Conservation (phyloP, 805 yeast species). For the Torulaspora maleeae region DNA sequence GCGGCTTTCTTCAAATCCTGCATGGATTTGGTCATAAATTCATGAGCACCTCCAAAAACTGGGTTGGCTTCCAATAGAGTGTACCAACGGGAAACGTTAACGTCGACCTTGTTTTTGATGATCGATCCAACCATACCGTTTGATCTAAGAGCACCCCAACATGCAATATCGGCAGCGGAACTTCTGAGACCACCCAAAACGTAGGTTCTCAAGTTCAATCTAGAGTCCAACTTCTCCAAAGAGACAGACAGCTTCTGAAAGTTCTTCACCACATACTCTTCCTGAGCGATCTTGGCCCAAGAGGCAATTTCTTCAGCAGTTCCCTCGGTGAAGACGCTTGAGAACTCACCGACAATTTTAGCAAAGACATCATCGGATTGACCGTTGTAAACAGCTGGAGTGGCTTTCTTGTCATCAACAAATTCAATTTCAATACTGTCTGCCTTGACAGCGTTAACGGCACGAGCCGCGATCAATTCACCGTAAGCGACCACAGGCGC, state of each 20-base stretch:
- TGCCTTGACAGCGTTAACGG: slow-evolving; percentile 52
- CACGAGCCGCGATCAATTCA: slow-evolving; percentile 69
- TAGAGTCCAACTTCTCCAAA: slow-evolving; percentile 75
- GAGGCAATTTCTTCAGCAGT: slow-evolving; percentile 40
- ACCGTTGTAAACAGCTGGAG: slow-evolving; percentile 47
- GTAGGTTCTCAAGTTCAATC: slow-evolving; percentile 80
- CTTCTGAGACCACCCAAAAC: slow-evolving; percentile 56
- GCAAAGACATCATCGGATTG: slow-evolving; percentile 44
- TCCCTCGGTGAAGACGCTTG: slow-evolving; percentile 38
- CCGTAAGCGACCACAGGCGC: slow-evolving; percentile 81
- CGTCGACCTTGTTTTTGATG: slow-evolving; percentile 75
- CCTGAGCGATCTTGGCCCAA: slow-evolving; percentile 66
- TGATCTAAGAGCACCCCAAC: slow-evolving; percentile 92
- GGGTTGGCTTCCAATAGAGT: slow-evolving; percentile 62
- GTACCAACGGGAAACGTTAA: slow-evolving; percentile 93
- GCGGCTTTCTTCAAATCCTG: slow-evolving; percentile 69
- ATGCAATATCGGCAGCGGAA: slow-evolving; percentile 75
- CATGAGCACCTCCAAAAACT: slow-evolving; percentile 66
- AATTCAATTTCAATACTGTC: slow-evolving; percentile 56
- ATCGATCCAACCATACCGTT: slow-evolving; percentile 91
- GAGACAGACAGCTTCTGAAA: slow-evolving; percentile 77
- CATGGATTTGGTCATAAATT: slow-evolving; percentile 59
- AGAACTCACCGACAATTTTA: slow-evolving; percentile 49
- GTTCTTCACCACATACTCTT: slow-evolving; percentile 72
- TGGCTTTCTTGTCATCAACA: slow-evolving; percentile 67